Base-by-base conservation (phyloP, 768 basidiomycete species). In the Tubosaeta sp. region DNA sequence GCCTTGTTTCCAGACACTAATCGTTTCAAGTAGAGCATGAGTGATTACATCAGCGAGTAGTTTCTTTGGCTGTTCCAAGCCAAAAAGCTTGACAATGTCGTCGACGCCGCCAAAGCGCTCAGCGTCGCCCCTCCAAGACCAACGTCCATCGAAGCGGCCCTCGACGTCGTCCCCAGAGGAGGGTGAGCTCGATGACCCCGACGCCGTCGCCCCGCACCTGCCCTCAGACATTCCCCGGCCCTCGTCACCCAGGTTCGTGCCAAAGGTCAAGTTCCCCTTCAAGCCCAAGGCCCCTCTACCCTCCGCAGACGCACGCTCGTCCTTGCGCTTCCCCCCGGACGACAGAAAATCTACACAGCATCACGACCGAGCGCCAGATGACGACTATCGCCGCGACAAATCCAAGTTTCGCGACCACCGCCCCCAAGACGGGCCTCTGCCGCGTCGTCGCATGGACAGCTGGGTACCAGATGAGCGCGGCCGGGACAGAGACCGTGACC, bases 1-100 rank as follows among this genome's bases (percentile, higher is more conserved):
- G 88, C 81, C 61, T 91, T 94, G 44, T 78, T 74, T 1, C 90
- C 89, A n/a, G 88, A 90, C 3, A 93, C 90, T 2, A 92, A 62
- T 12, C 86, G 79, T 11, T 84, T 79, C 13, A 90, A 73, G 56
- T 79, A 83, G 66, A 85, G 80, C 27, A 11, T 25, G 7, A 2
- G 36, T 52, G 60, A 60, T 62, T 58, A 62, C 57, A 36, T 61
- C 60, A 62, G 49, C 51, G 1, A 21, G 40, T 42, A 29, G 18
- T 34, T 30, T 22, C 14, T 38, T 30, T 51, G 25, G 39, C 12
- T 22, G 16, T 10, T 9, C 7, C 40, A 22, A 41, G 40, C 40
- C 40, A 41, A 41, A 41, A 41, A 41, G 40, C 40, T 22, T 22
- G 44, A 25, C 32, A 34, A 43, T 42, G 51, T 47, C 59, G 39